Base-by-base conservation (phyloP, 2,329 filamentous ascomycete species). In the Cladosporium sp. region DNA sequence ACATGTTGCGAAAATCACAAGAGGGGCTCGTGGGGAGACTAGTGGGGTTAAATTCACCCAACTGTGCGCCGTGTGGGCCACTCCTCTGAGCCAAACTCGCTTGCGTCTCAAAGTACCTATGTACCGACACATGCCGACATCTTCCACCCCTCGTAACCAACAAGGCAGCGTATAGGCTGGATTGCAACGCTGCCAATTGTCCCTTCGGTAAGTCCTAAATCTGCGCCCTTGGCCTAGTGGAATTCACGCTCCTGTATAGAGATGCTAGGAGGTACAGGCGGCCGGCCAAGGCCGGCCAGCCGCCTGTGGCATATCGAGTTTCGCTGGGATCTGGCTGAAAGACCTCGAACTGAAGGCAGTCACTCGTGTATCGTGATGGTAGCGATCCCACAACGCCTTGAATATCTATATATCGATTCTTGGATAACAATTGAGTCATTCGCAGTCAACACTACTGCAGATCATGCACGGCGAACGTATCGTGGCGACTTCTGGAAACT, bases 181-280 rank as follows among this genome's bases (percentile, higher is more conserved):
- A 32, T 54, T 54, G 49, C 26, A 54, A 32, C 26, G 49, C 49
- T 54, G 49, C 44, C 47, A 34, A 26, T 32, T 62, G 59, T 62
- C 49, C 47, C 47, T 62, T 62, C 59, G 59, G 49, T 54, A 30
- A 54, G 49, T 54, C 24, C 24, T 15, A 54, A 28, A 30, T 30
- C 18, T 30, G 51, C 30, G 12, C 24, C 26, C 51, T 54, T 54
- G 24, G 51, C 30, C 51, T 54, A 54, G 30, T 54, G 51, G 51
- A 15, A 54, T 54, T 18, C 51, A 30, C 51, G 51, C 14, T 18
- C 15, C 26, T 26, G 30, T 30, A 18, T n/a, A 30, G 38, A 24
- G 11, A 14, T 24, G 24, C 14, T 15, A 11, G 32, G 32, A 34
- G 32, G 8, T 34, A 18, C 10, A 30, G 51, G 51, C 49, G 24